Evolutionary conservation across 2,329 filamentous ascomycete genomes (phyloP).

Genomic region (Phialocephala sp.): DNA sequence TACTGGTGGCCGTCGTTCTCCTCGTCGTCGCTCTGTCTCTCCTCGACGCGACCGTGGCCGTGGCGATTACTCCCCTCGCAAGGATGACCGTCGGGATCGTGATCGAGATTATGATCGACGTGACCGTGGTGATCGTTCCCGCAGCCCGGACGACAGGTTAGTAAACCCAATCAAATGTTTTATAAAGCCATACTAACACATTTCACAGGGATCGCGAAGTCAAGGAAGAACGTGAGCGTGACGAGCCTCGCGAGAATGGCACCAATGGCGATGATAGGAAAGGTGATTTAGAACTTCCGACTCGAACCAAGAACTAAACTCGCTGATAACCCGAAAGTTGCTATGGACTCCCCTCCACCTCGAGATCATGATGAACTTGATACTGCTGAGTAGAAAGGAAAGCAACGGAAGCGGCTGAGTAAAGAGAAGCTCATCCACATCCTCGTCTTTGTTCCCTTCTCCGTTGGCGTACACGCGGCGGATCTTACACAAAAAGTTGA

Average conservation of each 20-base stretch:
- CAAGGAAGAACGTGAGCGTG: conserved; percentile 59
- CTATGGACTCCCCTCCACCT: conserved; percentile 78
- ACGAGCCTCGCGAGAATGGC: conserved; percentile 76
- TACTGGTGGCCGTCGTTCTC: conserved; percentile 57
- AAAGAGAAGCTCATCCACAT: conserved; percentile 4
- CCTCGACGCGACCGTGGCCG: conserved; percentile 72
- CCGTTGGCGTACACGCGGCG: conserved; percentile 33
- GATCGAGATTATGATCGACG: conserved; percentile 78
- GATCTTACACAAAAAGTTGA: conserved; percentile 36
- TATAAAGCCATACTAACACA: conserved; percentile 5
- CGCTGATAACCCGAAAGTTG: conserved; percentile 45
- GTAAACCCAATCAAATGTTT: conserved; percentile 14
- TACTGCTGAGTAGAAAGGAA: conserved; percentile 73
- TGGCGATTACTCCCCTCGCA: conserved; percentile 81
- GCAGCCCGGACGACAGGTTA: conserved; percentile 70
- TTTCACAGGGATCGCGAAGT: conserved; percentile 49
- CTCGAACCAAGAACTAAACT: conserved; percentile 31
- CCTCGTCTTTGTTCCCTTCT: conserved; percentile 31
- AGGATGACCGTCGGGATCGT: conserved; percentile 83
- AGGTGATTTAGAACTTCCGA: conserved; percentile 58
- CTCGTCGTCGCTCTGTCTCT: conserved; percentile 75
- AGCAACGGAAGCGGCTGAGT: conserved; percentile 8
- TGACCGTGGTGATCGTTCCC: conserved; percentile 73
- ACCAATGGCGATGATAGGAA: conserved; percentile 90
- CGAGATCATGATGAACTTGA: conserved; percentile 87